Evolutionary conservation across 176 grass and related monocot genomes (phyloP), one percentile per base, ranked within the genome.

Genomic region (Oryza meridionalis): DNA sequence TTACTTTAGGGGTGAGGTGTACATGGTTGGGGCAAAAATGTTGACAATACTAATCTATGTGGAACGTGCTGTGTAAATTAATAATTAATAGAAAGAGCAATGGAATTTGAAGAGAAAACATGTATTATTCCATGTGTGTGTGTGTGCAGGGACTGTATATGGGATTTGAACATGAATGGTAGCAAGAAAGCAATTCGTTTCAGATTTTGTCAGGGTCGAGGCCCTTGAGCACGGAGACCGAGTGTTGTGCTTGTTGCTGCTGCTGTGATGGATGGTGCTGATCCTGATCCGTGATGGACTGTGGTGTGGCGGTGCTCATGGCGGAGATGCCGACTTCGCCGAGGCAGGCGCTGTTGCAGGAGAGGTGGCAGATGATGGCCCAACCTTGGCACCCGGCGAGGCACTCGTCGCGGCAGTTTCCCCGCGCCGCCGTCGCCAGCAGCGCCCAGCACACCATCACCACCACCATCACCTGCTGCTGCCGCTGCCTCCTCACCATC

Each of bases 311-410:
- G 5, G 40, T 6, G 35, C 64, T 67, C 33, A 33, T 29, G 64
- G 66, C 58, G 21, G 58, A 25, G 59, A 80, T 79, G 70, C 72
- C 82, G 12, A 17, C 43, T 25, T 77, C 35, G 6, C 78, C 88
- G 0, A 65, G 27, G 59, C 88, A 90, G 38, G 88, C 78, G 35
- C 79, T 77, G 33, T 14, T 35, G 74, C 84, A 90, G 35, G 88
- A 90, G 35, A 90, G 5, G 32, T 78, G 24, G 79, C 88, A 90
- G 26, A 90, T 4, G 67, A 86, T 0, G 11, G 21, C 0, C 83
- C 83, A 86, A 10, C 59, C 69, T 26, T 29, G 11, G 73, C 84
- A 86, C 33, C 65, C n/a, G 17, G 53, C 58, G 25, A 67, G 24
- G 84, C 84, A 83, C 26, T 47, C 27, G 59, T 86, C 72, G 25